Evolutionary conservation across 2,329 filamentous ascomycete genomes (phyloP).

Genomic region (Colletotrichum sp.): DNA sequence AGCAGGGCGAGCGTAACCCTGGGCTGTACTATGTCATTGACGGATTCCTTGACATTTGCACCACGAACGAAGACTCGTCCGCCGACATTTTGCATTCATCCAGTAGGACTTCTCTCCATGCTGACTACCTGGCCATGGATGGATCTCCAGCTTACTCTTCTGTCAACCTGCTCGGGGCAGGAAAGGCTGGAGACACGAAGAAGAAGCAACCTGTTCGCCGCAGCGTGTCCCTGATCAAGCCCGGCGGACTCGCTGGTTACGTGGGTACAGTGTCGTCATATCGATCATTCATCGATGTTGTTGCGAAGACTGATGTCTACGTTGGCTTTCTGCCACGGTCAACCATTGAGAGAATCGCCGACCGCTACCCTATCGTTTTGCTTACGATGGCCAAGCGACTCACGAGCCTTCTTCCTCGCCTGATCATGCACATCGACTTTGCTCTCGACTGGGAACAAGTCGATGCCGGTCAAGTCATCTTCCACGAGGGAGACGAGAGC

Average conservation of each 20-base stretch:
- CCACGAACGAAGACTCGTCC: slow-evolving; percentile 69
- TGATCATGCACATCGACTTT: slow-evolving; percentile 97
- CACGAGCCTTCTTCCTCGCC: slow-evolving; percentile 83
- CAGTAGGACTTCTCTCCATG: slow-evolving; percentile 32
- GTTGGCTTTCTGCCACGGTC: slow-evolving; percentile 90
- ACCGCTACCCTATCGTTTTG: slow-evolving; percentile 88
- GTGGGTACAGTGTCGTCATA: slow-evolving; percentile 94
- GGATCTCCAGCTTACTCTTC: slow-evolving; percentile 16
- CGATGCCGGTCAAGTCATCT: slow-evolving; percentile 91
- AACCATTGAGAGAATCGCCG: slow-evolving; percentile 89
- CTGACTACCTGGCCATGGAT: slow-evolving; percentile 7
- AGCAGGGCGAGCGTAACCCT: slow-evolving; percentile 96
- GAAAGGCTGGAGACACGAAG: slow-evolving; percentile 40
- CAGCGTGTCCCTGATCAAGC: slow-evolving; percentile 90
- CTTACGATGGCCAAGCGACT: slow-evolving; percentile 96
- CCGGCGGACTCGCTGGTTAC: slow-evolving; percentile 92
- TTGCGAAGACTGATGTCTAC: slow-evolving; percentile 97
- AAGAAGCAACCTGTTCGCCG: slow-evolving; percentile 57
- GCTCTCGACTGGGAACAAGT: slow-evolving; percentile 98
- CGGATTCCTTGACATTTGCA: slow-evolving; percentile 92
- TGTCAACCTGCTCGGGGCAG: slow-evolving; percentile 23
- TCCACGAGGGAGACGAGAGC: slow-evolving; percentile 92
- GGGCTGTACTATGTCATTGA: slow-evolving; percentile 98
- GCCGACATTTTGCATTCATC: slow-evolving; percentile 45
- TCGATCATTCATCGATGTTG: slow-evolving; percentile 93